Evolutionary conservation across 176 grass and related monocot genomes (phyloP), one percentile per base, ranked within the genome.

Genomic region (Melocanna baccifera): DNA sequence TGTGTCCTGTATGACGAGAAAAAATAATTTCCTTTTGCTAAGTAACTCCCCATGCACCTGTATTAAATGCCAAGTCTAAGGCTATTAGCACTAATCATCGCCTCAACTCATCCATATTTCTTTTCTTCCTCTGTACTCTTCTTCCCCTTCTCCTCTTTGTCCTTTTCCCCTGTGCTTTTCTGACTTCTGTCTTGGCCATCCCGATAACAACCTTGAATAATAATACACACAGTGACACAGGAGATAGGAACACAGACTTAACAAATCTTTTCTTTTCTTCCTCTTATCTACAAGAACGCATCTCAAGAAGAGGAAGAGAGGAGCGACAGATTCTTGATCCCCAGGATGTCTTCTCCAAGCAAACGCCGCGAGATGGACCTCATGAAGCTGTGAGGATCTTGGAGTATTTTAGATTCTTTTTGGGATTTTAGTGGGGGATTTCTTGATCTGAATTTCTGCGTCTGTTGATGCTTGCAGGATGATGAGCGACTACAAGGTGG

Each of bases 331-430:
- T 84, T 65, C 56, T 45, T 76, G 50, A 26, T 47, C 62, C 39
- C 68, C 51, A 62, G 52, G 80, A 97, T 97, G 95, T 97, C 95
- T 41, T 97, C 92, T 9, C 95, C 92, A 8, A 94, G 92, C 95
- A 97, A 97, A 84, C 95, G 95, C 79, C 92, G 95, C 65, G 95
- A 97, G 88, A 97, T 97, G 95, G 95, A 97, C 85, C 89, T 97
- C 34, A 97, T 97, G 95, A 97, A 97, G 92, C 87, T 97, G 95
- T 97, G 59, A 91, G 86, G 71, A 46, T 79, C 53, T 68, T 36
- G 13, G 48, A 66, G 28, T 37, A 39, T 40, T 58, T 30, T n/a
- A 37, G 39, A 30, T 12, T 82, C 61, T 83, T 12, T 46, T 12
- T 57, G 25, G 62, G 62, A 41, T 82, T 69, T 68, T 16, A 23